phyloP scores from a whole-genome alignment of 106 monocot species.

The Posidonia australis region DNA sequence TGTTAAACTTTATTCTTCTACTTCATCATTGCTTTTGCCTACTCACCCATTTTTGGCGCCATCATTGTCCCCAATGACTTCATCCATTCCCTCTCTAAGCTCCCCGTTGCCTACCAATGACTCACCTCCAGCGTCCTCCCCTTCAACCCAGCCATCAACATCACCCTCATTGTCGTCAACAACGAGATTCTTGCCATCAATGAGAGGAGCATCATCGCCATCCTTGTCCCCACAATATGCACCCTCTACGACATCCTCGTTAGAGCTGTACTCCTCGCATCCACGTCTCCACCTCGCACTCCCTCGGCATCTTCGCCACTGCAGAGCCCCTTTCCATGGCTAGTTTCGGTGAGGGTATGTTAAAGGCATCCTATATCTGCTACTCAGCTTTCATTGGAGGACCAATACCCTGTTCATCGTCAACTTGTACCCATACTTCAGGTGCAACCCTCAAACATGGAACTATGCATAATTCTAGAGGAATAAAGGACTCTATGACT shows the following conservation, averaged over 20 bases:
- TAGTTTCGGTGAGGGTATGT: conserved; percentile 57
- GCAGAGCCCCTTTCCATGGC: conserved; percentile 60
- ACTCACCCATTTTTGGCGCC: conserved; percentile 36
- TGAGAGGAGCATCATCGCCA: conserved; percentile 46
- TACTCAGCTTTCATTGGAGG: conserved; percentile 58
- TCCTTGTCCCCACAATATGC: conserved; percentile 74
- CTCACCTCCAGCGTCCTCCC: conserved; percentile 52
- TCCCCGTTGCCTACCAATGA: conserved; percentile 39
- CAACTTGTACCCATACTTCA: conserved; percentile 93
- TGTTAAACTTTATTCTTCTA: no score
- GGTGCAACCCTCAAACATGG: conserved; percentile 35
- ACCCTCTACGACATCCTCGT: conserved; percentile 41
- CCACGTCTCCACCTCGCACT: conserved; percentile 78
- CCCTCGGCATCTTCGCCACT: conserved; percentile 55
- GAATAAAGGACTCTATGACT: conserved; percentile 48
- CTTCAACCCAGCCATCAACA: conserved; percentile 70
- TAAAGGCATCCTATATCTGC: conserved; percentile 34
- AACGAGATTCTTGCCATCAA: conserved; percentile 64
- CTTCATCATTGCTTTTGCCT: conserved; percentile 92
- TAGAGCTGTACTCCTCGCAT: conserved; percentile 23
- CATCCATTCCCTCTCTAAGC: conserved; percentile 47
- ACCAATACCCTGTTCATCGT: conserved; percentile 63
- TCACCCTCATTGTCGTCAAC: conserved; percentile 59
- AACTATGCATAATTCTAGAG: conserved; percentile 70
- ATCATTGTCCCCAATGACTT: conserved; percentile 57